Evolutionary conservation across 2,329 filamentous ascomycete genomes (phyloP), one percentile per base, ranked within the genome.

Genomic region (Ascochyta rabiei): DNA sequence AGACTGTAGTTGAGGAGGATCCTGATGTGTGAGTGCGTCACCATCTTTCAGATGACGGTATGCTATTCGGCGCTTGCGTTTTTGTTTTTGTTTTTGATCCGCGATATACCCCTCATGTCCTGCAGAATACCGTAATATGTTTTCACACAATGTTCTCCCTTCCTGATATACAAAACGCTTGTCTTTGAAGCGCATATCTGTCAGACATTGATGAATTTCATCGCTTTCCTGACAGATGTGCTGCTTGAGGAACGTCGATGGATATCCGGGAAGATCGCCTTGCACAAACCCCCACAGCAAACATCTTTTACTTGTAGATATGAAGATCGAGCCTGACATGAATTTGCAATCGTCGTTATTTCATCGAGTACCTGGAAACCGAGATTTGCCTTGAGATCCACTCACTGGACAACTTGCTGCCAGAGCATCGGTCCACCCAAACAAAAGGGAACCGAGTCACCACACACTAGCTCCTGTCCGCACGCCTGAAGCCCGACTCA

Each of bases 1-100:
- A 64, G 7, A 18, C 46, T 9, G 35, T 33, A 8, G 34, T 42
- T 1, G 41, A 60, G n/a, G 62, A 63, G 35, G 72, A 75, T 49
- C 71, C 71, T 2, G 72, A 75, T 51, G 41, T 66, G n/a, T 72
- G 53, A 68, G 21, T 3, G 18, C 0, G 12, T 3, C 12, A 1
- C 21, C 13, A 13, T 21, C 9, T 5, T 12, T 24, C 13, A 6
- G 21, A 4, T 26, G 23, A n/a, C 2, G 28, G 10, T 4, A 5
- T 30, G 28, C 12, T 30, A 3, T 30, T 30, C 12, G 56, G 60
- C 54, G 35, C 49, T 50, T 12, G 41, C 24, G n/a, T 30, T 49
- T 53, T 61, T 59, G 51, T 55, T 50, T 12, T 45, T 33, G n/a
- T 30, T 49, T 53, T 61, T 59, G 51, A 44, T 50, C 52, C 48